Evolutionary conservation across 2,329 filamentous ascomycete genomes (phyloP), one percentile per base, ranked within the genome.

Genomic region (Didymella exigua): DNA sequence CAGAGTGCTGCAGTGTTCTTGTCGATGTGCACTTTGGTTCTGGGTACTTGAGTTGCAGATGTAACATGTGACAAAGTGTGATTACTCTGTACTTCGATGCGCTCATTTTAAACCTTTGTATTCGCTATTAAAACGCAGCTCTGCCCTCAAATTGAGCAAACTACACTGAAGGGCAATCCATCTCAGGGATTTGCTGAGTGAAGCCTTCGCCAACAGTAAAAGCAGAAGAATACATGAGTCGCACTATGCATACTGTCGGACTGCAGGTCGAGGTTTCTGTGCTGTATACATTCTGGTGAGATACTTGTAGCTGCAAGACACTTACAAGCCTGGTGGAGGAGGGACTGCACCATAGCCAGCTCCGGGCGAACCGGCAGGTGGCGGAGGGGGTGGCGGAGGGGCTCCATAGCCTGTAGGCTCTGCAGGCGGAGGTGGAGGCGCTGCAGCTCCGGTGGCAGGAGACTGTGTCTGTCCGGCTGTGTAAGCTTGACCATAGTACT

Each of bases 321-420:
- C 58, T 56, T 61, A 61, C 51, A 61, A 38, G 49, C 58, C 58
- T n/a, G 58, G 58, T 16, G 58, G 58, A 21, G 58, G 58, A 34
- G 58, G 58, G 11, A 75, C 73, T 41, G 74, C 66, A 36, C 66
- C 69, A 60, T 75, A 75, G 38, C 63, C 57, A 33, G 66, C 65
- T 31, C 70, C 63, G 43, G 73, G 71, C 19, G 72, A 73, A 7
- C 62, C 70, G 57, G 67, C 67, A 10, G 69, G 66, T 43, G 72
- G 72, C 10, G 71, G 71, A 23, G 72, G 70, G 29, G 73, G 72
- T 10, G 72, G 72, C 21, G 69, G 62, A 42, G 63, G 65, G 43
- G 65, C 66, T 46, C 67, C 66, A 46, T 65, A 65, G 23, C 58
- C 58, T 31, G 71, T 62, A 54, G 70, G 65, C 33, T 72, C 70